Conservation (phyloP, 495 filamentous ascomycete genomes). For the Tetracladium marchalianum region DNA sequence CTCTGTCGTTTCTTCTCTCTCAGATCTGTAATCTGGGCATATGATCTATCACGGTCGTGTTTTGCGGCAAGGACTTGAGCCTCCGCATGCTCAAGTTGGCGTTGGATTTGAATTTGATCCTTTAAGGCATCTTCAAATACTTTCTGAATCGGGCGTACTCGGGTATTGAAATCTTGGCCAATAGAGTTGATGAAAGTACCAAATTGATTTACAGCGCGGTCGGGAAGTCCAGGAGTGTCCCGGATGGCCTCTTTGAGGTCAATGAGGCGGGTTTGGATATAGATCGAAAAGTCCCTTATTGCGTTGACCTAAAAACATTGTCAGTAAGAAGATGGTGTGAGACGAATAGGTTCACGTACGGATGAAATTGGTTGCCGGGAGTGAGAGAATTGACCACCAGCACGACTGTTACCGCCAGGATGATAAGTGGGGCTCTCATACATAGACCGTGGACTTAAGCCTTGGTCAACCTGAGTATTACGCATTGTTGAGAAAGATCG, state of each 20-base stretch:
- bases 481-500: neutral
- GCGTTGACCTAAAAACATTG: too few relatives aligned
- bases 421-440: too few relatives aligned
- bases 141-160: constrained; percentile 4
- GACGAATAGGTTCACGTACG: neutral
- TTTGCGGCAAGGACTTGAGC: neutral
- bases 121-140: constrained; percentile 1
- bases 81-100: neutral
- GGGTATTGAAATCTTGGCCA: constrained; percentile 6
- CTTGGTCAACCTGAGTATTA: too few relatives aligned
- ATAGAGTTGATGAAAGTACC: constrained; percentile 4
- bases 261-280: neutral
- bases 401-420: too few relatives aligned
- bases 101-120: neutral
- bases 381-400: too few relatives aligned
- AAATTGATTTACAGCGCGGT: neutral
- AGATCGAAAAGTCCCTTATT: too few relatives aligned
- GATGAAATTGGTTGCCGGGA: too few relatives aligned
- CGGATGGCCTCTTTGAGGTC: neutral
- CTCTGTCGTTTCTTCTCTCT: constrained; percentile 1
- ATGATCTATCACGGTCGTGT: constrained; percentile 6
- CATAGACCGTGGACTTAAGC: too few relatives aligned
- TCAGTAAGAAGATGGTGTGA: too few relatives aligned
- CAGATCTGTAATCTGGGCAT: constrained; percentile 1
- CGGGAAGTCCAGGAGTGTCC: neutral